Percentiles rank a stretch among this genome's conserved stretches.
Conservation (phyloP, 495 filamentous ascomycete species). For the Clohesyomyces aquaticus region DNA sequence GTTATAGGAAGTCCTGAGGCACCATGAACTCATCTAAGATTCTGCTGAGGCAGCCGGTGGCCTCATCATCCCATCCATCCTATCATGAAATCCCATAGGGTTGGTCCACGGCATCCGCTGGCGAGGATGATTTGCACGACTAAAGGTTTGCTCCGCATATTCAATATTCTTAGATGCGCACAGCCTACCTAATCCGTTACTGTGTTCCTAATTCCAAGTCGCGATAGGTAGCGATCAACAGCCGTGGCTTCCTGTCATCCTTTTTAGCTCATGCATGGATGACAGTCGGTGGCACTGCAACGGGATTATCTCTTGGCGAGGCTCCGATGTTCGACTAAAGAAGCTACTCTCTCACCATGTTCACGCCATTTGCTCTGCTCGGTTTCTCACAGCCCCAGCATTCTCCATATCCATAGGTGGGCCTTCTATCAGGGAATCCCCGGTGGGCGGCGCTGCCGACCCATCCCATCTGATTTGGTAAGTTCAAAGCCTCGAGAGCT, state of each 20-base stretch:
- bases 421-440: not conserved
- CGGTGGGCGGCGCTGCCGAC: not conserved
- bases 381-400: not conserved
- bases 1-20: not conserved
- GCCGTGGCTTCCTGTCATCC: slow-evolving; percentile 23
- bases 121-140: not conserved
- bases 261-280: slow-evolving; percentile 14
- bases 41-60: slow-evolving; percentile 5
- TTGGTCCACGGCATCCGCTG: not conserved
- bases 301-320: slow-evolving; percentile 12
- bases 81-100: not conserved
- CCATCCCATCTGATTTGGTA: not conserved
- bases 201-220: not conserved
- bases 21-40: slow-evolving; percentile 5
- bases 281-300: not conserved
- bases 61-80: not conserved
- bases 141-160: slow-evolving; percentile 14
- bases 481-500: not conserved
- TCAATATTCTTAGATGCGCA: slow-evolving; percentile 13
- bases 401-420: not conserved
- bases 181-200: slow-evolving; percentile 8
- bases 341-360: slow-evolving; percentile 4
- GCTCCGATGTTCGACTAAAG: not conserved
- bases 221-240: slow-evolving; percentile 13
- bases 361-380: not conserved